Conservation (phyloP, 176 grass and related monocot genomes). For the Poa pratensis region DNA sequence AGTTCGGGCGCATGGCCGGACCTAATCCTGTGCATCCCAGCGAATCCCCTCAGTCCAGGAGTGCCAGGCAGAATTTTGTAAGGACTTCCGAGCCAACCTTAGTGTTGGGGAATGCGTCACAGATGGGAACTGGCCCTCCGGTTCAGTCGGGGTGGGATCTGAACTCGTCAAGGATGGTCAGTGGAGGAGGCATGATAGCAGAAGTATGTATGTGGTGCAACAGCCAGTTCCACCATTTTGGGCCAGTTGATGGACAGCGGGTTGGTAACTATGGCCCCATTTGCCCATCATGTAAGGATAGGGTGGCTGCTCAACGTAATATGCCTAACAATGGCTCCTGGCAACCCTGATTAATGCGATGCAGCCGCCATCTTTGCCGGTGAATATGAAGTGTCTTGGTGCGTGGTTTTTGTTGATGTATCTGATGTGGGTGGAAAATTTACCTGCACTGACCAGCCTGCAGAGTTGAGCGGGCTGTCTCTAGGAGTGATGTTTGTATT, state of each 20-base stretch:
- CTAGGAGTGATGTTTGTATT: conserved; percentile 29
- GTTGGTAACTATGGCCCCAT: conserved; percentile 68
- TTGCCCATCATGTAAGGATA: conserved; percentile 79
- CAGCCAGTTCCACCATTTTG: conserved; percentile 74
- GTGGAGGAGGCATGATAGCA: conserved; percentile 40
- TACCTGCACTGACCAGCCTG: background rate
- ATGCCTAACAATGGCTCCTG: conserved; percentile 45
- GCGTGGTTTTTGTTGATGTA: background rate
- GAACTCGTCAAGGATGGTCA: conserved; percentile 54
- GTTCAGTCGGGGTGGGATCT: conserved; percentile 77
- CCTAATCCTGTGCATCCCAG: conserved; percentile 49
- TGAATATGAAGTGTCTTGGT: background rate
- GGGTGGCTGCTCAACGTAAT: conserved; percentile 59
- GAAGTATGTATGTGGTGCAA: conserved; percentile 74
- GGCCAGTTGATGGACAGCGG: conserved; percentile 45
- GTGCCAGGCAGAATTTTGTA: conserved; percentile 39
- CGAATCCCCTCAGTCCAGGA: conserved; percentile 50
- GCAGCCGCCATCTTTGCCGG: background rate
- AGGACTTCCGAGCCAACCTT: conserved; percentile 53
- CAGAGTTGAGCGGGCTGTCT: conserved; percentile 11
- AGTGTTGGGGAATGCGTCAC: conserved; percentile 64
- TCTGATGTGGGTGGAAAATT: background rate
- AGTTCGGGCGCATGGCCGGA: conserved; percentile 44
- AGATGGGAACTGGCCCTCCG: conserved; percentile 44
- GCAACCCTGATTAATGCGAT: conserved; percentile 39